Percentiles rank a stretch among this genome's conserved stretches.
These are phyloP conservation scores for Diplotaxis tenuifolia DNA, from an alignment of 345 rosid species.

Conservation along the genomic window DNA sequence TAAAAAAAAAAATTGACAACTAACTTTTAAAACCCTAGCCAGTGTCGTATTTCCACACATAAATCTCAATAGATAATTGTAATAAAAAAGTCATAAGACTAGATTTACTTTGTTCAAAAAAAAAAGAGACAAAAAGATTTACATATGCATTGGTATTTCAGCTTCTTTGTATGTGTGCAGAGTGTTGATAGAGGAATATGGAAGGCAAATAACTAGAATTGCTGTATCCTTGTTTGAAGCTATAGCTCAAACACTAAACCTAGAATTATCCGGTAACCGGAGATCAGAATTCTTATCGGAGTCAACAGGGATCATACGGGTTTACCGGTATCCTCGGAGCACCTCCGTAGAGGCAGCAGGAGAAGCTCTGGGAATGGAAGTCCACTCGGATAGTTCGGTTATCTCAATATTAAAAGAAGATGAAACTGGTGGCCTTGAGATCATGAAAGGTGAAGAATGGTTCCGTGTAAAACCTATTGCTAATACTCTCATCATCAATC, in stretches of 20 bases:
- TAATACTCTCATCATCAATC: conserved; percentile 51
- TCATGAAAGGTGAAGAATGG: conserved; percentile 62
- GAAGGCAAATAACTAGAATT: conserved; percentile 53
- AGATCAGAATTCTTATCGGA: conserved; percentile 44
- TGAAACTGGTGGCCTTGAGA: conserved; percentile 61
- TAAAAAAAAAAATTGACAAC: neutral
- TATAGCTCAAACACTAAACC: conserved; percentile 45
- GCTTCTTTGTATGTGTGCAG: conserved; percentile 36
- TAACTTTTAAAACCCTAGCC: too few species aligned
- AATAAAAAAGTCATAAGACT: too few species aligned
- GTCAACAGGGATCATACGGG: conserved; percentile 53
- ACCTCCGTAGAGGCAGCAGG: conserved; percentile 4
- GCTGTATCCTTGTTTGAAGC: conserved; percentile 49
- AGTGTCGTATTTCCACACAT: too few species aligned
- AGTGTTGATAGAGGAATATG: conserved; percentile 63
- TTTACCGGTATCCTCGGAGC: conserved; percentile 55
- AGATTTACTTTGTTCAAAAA: too few species aligned
- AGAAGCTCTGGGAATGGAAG: conserved; percentile 50
- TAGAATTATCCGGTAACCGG: conserved; percentile 34
- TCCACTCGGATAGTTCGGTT: conserved; percentile 81
- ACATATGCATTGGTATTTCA: neutral
- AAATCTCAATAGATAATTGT: too few species aligned
- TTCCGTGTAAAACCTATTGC: conserved; percentile 49
- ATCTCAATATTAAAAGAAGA: conserved; percentile 63
- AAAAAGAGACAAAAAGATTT: too few species aligned